These are phyloP conservation scores for Neospora caninum DNA, from an alignment of 169 alveolate genomes.

Conservation along the genomic window DNA sequence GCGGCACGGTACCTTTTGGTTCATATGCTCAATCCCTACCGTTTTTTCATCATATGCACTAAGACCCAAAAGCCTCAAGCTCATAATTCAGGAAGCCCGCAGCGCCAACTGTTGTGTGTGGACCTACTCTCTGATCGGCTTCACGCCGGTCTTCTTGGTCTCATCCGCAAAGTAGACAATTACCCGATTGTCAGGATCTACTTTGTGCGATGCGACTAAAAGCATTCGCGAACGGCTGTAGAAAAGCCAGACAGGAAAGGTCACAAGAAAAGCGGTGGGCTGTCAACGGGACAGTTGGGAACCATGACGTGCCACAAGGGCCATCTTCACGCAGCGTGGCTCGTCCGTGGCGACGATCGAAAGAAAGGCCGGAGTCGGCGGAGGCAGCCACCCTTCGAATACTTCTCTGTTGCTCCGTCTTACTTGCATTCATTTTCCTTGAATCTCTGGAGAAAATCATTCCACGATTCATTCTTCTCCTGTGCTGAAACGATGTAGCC, in stretches of 20 bases:
- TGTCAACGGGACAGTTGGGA: neutral
- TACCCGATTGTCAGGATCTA: constrained; percentile 83
- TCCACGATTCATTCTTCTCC: constrained; percentile 69
- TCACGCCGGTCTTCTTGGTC: constrained; percentile 92
- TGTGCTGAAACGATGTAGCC: constrained; percentile 87
- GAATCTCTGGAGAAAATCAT: constrained; percentile 85
- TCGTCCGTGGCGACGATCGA: no score
- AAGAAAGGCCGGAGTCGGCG: no score
- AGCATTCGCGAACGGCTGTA: constrained; percentile 62
- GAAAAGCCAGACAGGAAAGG: neutral
- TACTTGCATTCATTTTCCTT: constrained; percentile 74
- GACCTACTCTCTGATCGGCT: constrained; percentile 90
- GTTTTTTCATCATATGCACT: no score
- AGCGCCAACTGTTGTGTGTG: neutral
- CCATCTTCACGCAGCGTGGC: no score
- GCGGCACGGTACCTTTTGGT: no score
- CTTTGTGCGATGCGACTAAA: constrained; percentile 70
- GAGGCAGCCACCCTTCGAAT: no score
- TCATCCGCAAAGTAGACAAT: constrained; percentile 92
- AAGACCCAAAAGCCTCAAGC: no score
- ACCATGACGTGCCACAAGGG: no score
- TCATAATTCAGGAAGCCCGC: no score
- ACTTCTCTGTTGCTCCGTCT: constrained; percentile 63
- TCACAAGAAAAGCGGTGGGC: neutral
- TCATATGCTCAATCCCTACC: no score